These are phyloP conservation scores for Aethionema arabicum DNA, from an alignment of 345 rosid genomes.

Conservation along the genomic window DNA sequence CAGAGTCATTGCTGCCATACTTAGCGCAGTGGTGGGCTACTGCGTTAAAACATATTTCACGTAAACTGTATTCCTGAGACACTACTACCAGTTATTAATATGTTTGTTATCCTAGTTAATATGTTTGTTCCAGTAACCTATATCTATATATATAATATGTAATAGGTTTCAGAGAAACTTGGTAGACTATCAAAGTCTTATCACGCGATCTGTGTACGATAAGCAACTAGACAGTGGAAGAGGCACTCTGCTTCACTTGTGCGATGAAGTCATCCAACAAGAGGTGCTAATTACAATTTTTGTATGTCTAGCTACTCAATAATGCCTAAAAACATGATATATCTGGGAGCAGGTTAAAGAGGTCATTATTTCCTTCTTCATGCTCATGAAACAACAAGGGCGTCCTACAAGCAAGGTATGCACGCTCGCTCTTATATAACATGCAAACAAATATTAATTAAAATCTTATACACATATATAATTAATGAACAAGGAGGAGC, in stretches of 20 bases:
- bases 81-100: not conserved
- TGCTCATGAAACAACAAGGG: slow-evolving; percentile 63
- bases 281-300: slow-evolving; percentile 39
- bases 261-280: slow-evolving; percentile 74
- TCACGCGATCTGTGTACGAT: slow-evolving; percentile 66
- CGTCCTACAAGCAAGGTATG: slow-evolving; percentile 47
- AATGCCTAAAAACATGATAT: not conserved
- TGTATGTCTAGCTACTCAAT: not conserved
- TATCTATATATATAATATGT: not conserved
- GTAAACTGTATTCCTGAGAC: slow-evolving; percentile 31
- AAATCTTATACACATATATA: no score
- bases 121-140: not conserved
- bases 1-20: slow-evolving; percentile 61
- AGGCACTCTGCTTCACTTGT: slow-evolving; percentile 82
- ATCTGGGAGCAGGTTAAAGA: slow-evolving; percentile 66
- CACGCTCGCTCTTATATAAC: not conserved
- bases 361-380: slow-evolving; percentile 63
- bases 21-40: slow-evolving; percentile 63
- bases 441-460: not conserved
- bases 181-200: slow-evolving; percentile 71
- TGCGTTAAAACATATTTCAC: slow-evolving; percentile 72
- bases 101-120: not conserved
- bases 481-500: slow-evolving; percentile 41
- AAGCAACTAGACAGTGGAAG: slow-evolving; percentile 85
- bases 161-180: slow-evolving; percentile 73